These are phyloP conservation scores for Fusarium concolor DNA, from an alignment of 2,329 filamentous ascomycete species.

Conservation along the genomic window DNA sequence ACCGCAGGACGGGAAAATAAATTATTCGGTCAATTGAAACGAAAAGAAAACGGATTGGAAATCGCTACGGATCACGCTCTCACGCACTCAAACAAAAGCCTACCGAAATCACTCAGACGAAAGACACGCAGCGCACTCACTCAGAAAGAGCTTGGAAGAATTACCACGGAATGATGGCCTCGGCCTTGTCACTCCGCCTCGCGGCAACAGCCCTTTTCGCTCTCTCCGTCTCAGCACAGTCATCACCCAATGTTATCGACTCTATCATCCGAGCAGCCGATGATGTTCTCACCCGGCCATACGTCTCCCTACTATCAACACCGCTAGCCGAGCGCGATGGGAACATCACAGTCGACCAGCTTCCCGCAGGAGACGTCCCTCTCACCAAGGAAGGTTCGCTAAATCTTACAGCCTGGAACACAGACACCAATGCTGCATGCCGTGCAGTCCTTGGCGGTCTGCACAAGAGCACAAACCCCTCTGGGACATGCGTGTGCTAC, in stretches of 20 bases:
- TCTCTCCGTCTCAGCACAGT: conserved; percentile 35
- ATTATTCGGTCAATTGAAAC: conserved; percentile 8
- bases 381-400: conserved; percentile 58
- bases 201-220: conserved; percentile 34
- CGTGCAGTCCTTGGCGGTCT: conserved; percentile 65
- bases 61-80: conserved; percentile 12
- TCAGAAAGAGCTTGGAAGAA: conserved; percentile 11
- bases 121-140: conserved; percentile 1
- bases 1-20: conserved; percentile 36
- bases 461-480: conserved; percentile 73
- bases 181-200: conserved; percentile 36
- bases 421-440: conserved; percentile 69
- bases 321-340: conserved; percentile 34
- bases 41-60: conserved; percentile 1
- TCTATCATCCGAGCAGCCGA: conserved; percentile 44
- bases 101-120: conserved; percentile 14
- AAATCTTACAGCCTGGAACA: conserved; percentile 68
- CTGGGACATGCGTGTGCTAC: conserved; percentile 84
- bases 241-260: conserved; percentile 17
- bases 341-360: conserved; percentile 29
- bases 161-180: conserved; percentile 32
- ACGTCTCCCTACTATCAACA: conserved; percentile 38
- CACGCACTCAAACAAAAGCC: not conserved
- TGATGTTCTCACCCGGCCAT: conserved; percentile 49
- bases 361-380: conserved; percentile 45